Conservation (phyloP, 1,139 yeast species). For the Geotrichum histeridarum region DNA sequence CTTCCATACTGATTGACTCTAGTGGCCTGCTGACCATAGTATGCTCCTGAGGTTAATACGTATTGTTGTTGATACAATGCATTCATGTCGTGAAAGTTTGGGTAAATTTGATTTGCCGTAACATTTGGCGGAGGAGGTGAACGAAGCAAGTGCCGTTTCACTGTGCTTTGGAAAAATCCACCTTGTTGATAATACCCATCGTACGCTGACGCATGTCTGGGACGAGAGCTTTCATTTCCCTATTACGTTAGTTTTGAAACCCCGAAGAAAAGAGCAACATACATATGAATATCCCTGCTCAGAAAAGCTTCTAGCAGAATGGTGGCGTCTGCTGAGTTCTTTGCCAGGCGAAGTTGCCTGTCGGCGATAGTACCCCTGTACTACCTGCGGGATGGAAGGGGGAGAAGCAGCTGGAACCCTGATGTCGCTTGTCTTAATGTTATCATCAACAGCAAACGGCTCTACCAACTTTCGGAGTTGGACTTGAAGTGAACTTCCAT, state of each 20-base stretch:
- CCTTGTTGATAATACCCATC: constrained; percentile 10
- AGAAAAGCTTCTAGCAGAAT: constrained; percentile 15
- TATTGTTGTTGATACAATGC: constrained; percentile 14
- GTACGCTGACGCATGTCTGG: constrained; percentile 10
- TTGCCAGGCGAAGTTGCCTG: constrained; percentile 4
- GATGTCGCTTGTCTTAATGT: constrained; percentile 17
- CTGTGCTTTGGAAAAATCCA: constrained; percentile 4
- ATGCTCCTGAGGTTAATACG: constrained; percentile 2
- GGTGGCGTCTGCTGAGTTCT: constrained; percentile 1
- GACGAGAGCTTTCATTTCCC: constrained; percentile 12
- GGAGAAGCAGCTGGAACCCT: constrained; percentile 21
- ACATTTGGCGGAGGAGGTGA: constrained; percentile 11
- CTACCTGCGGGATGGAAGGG: constrained; percentile 13
- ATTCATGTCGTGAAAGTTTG: constrained; percentile 17
- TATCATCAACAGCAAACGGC: constrained; percentile 21
- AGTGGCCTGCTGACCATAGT: constrained; percentile 4
- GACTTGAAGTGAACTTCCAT: constrained; percentile 6
- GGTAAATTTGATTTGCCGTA: constrained; percentile 11
- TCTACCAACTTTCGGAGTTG: constrained; percentile 9
- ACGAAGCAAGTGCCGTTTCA: constrained; percentile 14
- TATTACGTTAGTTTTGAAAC: constrained; percentile 1
- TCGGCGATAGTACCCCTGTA: constrained; percentile 7
- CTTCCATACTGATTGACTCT: background rate
- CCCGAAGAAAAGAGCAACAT: background rate
- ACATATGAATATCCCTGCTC: constrained; percentile 12